Evolutionary conservation across 2,329 filamentous ascomycete genomes (phyloP).

Genomic region (Akanthomyces uredinophilus): DNA sequence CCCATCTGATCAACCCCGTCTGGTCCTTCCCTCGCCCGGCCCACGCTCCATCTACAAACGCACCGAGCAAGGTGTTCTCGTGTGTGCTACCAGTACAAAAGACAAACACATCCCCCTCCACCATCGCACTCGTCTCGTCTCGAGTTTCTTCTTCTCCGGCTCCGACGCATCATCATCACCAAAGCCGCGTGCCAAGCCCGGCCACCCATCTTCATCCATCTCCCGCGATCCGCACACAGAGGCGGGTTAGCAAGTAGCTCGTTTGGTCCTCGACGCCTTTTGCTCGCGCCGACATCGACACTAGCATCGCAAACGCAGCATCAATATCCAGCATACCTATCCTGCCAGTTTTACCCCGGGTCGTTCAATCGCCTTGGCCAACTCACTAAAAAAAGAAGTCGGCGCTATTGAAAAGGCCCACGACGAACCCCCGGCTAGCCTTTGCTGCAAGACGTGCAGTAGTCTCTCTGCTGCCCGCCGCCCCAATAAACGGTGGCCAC

Average conservation of each 20-base stretch:
- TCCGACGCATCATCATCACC: no score
- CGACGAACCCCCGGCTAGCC: neutral
- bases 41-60: neutral
- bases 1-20: neutral
- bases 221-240: no score
- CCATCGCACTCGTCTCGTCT: neutral
- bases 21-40: neutral
- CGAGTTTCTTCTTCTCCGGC: neutral
- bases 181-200: no score
- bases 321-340: neutral
- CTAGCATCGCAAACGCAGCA: neutral
- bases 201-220: no score
- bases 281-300: no score
- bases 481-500: neutral
- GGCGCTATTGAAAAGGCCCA: neutral
- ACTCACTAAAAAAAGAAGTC: neutral
- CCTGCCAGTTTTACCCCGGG: neutral
- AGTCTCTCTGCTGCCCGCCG: neutral
- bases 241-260: no score
- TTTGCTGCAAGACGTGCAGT: neutral
- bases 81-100: neutral
- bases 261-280: no score
- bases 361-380: neutral
- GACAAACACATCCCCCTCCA: neutral
- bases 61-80: neutral